Percentiles rank a stretch among this genome's conserved stretches.
Conservation (phyloP, 352 stramenopile species). For the Hyaloperonospora brassicae region DNA sequence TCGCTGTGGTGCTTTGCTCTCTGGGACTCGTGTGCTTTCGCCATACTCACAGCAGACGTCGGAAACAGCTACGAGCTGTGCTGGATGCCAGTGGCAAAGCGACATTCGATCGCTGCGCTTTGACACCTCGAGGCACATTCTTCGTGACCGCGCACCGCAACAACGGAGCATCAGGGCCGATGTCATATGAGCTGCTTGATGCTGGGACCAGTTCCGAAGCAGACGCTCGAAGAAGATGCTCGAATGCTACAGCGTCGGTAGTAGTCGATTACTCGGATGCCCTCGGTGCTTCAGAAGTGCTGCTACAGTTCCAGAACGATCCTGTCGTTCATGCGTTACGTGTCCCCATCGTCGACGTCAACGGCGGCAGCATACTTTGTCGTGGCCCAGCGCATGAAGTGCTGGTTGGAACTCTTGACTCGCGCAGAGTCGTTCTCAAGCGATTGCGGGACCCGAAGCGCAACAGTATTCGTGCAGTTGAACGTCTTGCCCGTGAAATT, state of each 20-base stretch:
- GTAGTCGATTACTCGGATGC: conserved; percentile 39
- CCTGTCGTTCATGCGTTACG: conserved; percentile 34
- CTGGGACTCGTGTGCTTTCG: conserved; percentile 14
- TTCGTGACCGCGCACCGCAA: conserved; percentile 12
- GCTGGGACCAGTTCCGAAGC: conserved; percentile 17
- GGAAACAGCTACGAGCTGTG: conserved; percentile 1
- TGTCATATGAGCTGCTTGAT: conserved; percentile 15
- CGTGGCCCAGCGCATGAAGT: conserved; percentile 33
- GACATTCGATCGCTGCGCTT: conserved; percentile 10
- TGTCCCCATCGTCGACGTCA: conserved; percentile 47
- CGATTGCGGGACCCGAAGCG: conserved; percentile 29
- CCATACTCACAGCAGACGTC: background rate
- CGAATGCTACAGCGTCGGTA: conserved; percentile 3
- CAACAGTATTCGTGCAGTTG: conserved; percentile 41
- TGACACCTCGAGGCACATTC: conserved; percentile 12
- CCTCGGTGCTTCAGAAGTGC: conserved; percentile 34
- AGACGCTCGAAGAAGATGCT: conserved; percentile 12
- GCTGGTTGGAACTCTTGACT: conserved; percentile 28
- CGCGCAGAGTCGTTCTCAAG: conserved; percentile 40
- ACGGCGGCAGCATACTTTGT: conserved; percentile 30
- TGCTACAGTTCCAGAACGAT: conserved; percentile 47
- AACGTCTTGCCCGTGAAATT: conserved; percentile 50
- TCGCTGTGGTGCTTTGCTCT: conserved; percentile 16
- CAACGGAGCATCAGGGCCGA: conserved; percentile 12
- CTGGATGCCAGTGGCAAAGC: conserved; percentile 14